Base-by-base conservation (phyloP, 2,329 filamentous ascomycete species). In the Thelonectria blattea region DNA sequence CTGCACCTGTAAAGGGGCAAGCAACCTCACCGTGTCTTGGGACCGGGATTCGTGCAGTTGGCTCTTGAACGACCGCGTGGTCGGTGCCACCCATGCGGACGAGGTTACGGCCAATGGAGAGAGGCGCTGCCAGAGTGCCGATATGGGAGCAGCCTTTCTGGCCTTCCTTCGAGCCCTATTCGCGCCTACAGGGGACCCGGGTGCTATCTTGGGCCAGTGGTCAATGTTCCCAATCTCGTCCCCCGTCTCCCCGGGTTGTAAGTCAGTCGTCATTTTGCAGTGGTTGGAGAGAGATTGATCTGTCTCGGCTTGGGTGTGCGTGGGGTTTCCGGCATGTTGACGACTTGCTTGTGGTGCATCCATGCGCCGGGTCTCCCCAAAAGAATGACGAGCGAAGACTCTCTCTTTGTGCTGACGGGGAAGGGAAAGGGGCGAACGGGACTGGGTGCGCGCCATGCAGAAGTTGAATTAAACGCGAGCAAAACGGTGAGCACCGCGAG, bases 1-100 rank as follows among this genome's bases (percentile, higher is more conserved):
- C 68, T 71, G 69, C 69, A 63, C 62, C 66, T 61, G 55, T 68
- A 65, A 71, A 71, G 69, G 69, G 69, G 69, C 50, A 69, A 66
- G 69, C 69, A 71, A 65, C 65, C 62, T 68, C 64, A 68, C 68
- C 51, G 58, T 68, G 65, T 64, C 65, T 65, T 18, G 60, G 32
- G 58, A 68, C 66, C 46, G 55, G 68, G 68, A 61, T 69, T 32
- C 27, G 60, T 64, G 63, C 54, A 58, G 61, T 59, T 57, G 64
- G 53, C 48, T 61, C 53, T 43, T 55, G 52, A 70, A 60, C 66
- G 65, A 70, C 68, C 65, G 63, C 56, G 41, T 71, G 65, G 68
- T 67, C 65, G 66, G 68, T 71, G 68, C 64, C 63, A 68, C 54
- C 68, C 68, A 69, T 71, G 68, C 57, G 60, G 57, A 39, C 45